Evolutionary conservation across 1,284 basidiomycete genomes (phyloP).

Genomic region (Irpex sp.): DNA sequence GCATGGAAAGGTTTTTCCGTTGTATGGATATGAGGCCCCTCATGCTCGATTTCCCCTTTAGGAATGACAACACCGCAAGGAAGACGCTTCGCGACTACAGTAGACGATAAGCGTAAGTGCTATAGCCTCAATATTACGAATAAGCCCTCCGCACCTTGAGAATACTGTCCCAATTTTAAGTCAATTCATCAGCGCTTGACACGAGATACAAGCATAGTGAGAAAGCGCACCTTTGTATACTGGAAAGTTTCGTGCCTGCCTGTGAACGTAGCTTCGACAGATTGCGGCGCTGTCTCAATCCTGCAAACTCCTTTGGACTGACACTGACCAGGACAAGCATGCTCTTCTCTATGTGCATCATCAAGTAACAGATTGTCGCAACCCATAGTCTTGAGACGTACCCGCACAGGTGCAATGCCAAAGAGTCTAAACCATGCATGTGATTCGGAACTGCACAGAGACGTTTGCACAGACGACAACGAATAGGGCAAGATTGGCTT

Average conservation of each 20-base stretch:
- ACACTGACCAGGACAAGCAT: constrained; percentile 43
- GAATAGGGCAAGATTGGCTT: constrained; percentile 45
- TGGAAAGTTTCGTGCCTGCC: constrained; percentile 44
- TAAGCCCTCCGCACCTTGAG: constrained; percentile 28
- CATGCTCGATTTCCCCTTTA: constrained; percentile 37
- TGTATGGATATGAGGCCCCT: constrained; percentile 47
- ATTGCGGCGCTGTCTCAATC: constrained; percentile 53
- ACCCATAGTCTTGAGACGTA: constrained; percentile 32
- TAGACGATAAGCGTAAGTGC: too few relatives aligned
- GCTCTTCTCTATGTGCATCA: constrained; percentile 39
- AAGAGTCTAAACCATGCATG: constrained; percentile 43
- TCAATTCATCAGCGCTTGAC: not conserved
- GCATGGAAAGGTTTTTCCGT: constrained; percentile 32
- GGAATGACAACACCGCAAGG: constrained; percentile 45
- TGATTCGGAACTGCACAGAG: constrained; percentile 47
- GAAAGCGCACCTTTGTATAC: constrained; percentile 44
- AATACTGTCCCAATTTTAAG: constrained; percentile 10
- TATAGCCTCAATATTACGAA: too few relatives aligned
- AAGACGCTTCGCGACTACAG: constrained; percentile 36
- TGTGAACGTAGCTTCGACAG: constrained; percentile 54
- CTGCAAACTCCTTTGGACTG: constrained; percentile 47
- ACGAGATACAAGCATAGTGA: too few relatives aligned
- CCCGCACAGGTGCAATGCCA: constrained; percentile 55
- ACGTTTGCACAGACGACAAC: constrained; percentile 51
- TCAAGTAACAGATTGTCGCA: too few relatives aligned